These are phyloP conservation scores for Patellifolia procumbens DNA, from an alignment of 179 eudicot genomes.

Conservation along the genomic window DNA sequence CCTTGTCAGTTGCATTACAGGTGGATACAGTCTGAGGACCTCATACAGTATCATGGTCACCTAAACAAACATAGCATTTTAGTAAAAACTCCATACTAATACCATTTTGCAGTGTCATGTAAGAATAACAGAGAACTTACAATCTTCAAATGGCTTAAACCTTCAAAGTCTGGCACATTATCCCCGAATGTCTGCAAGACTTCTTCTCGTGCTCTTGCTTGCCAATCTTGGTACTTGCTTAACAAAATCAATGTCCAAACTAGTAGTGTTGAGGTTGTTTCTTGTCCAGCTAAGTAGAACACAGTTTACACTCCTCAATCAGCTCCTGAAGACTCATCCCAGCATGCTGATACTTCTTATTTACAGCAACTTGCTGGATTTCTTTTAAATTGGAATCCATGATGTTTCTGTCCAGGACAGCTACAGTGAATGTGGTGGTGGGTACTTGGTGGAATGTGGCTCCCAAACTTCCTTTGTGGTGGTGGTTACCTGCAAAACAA, in stretches of 20 bases:
- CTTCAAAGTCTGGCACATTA: slow-evolving; percentile 32
- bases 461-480: no score
- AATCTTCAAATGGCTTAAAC: slow-evolving; percentile 30
- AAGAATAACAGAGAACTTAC: slow-evolving; percentile 12
- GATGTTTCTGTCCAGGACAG: no score
- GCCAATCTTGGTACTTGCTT: slow-evolving; percentile 35
- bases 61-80: slow-evolving; percentile 4
- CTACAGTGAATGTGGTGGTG: no score
- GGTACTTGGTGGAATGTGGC: no score
- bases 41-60: slow-evolving; percentile 36
- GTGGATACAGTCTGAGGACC: slow-evolving; percentile 37
- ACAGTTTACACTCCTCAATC: slow-evolving; percentile 34
- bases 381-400: slow-evolving; percentile 26
- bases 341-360: not conserved
- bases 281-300: slow-evolving; percentile 34
- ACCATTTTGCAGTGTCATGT: not conserved
- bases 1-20: slow-evolving; percentile 19
- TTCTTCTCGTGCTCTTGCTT: slow-evolving; percentile 32
- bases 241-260: slow-evolving; percentile 34
- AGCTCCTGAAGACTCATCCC: slow-evolving; percentile 31
- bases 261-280: slow-evolving; percentile 28
- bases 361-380: not conserved
- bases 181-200: slow-evolving; percentile 32
- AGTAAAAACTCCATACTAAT: not conserved
- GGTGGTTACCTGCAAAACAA: no score